Evolutionary conservation across 2,329 filamentous ascomycete genomes (phyloP).

Genomic region (Fusarium newnesense): DNA sequence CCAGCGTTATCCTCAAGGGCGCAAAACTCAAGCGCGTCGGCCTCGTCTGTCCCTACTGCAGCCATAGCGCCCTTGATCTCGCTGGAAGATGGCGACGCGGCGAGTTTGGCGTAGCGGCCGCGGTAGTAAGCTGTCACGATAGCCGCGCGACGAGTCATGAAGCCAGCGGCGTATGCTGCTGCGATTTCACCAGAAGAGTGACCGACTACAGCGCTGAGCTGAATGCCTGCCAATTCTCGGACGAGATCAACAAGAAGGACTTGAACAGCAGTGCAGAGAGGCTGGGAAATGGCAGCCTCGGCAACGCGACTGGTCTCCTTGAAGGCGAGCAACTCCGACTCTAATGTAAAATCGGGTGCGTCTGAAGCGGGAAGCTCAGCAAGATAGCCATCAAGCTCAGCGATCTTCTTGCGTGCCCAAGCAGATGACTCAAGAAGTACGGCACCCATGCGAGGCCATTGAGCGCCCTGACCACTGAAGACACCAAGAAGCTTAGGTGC

Average conservation of each 20-base stretch:
- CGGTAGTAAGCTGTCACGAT: conserved; percentile 48
- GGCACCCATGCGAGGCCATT: conserved; percentile 10
- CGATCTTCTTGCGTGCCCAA: background rate
- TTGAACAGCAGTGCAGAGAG: conserved; percentile 5
- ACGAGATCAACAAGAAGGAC: background rate
- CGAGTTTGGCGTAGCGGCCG: conserved; percentile 1
- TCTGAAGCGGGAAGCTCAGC: background rate
- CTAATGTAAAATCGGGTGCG: background rate
- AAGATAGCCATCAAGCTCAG: background rate
- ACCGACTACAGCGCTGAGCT: conserved; percentile 51
- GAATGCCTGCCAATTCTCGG: conserved; percentile 34
- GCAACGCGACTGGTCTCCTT: background rate
- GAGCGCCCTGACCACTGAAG: conserved; percentile 8
- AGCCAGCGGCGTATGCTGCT: background rate
- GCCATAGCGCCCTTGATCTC: background rate
- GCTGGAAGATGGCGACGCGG: background rate
- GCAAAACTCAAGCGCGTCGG: background rate
- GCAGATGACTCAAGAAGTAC: background rate
- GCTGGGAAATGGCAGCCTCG: conserved; percentile 1
- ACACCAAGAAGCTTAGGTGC: background rate
- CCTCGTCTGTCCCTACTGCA: background rate
- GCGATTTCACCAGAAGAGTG: conserved; percentile 52
- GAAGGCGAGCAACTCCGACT: background rate
- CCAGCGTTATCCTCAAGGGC: background rate
- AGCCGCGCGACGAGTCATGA: background rate